Percentiles rank a stretch among this genome's conserved stretches.
Conservation (phyloP, 202 grass and related monocot genomes). For the Carex arenaria region DNA sequence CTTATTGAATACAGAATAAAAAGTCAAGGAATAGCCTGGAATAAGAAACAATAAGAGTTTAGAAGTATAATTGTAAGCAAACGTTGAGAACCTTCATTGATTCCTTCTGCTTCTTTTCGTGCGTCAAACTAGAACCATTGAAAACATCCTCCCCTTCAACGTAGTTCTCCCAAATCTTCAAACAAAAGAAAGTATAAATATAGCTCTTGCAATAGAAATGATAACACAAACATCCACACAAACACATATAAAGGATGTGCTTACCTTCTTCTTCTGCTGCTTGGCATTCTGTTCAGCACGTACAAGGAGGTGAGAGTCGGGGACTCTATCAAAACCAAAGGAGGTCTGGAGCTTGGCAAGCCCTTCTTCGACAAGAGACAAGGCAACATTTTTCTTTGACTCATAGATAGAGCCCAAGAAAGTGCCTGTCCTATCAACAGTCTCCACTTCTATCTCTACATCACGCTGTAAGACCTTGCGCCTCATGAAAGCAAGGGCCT, state of each 20-base stretch:
- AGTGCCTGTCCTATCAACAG: constrained; percentile 88
- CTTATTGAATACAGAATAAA: constrained; percentile 29
- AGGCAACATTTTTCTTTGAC: constrained; percentile 73
- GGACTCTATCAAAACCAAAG: constrained; percentile 71
- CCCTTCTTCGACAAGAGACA: constrained; percentile 77
- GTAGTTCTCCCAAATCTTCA: constrained; percentile 93
- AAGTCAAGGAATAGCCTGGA: constrained; percentile 4
- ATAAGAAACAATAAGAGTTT: not conserved
- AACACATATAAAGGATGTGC: not conserved
- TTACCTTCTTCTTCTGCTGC: constrained; percentile 80
- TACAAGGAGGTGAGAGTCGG: constrained; percentile 58
- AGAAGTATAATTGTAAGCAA: constrained; percentile 1
- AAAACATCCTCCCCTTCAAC: constrained; percentile 76
- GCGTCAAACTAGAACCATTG: constrained; percentile 47
- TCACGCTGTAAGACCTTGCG: constrained; percentile 75
- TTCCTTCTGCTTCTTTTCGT: constrained; percentile 76
- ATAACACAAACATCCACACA: not conserved
- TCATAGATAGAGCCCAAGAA: constrained; percentile 94
- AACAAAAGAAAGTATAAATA: constrained; percentile 10
- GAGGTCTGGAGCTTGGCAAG: constrained; percentile 76
- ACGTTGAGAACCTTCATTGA: constrained; percentile 67
- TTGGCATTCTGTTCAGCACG: constrained; percentile 89
- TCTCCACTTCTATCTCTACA: constrained; percentile 97
- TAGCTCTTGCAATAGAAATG: not conserved
- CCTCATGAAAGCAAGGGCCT: constrained; percentile 92